Evolutionary conservation across 75 land plant species (phyloP).

Genomic region (Ceratopteris richardii): DNA sequence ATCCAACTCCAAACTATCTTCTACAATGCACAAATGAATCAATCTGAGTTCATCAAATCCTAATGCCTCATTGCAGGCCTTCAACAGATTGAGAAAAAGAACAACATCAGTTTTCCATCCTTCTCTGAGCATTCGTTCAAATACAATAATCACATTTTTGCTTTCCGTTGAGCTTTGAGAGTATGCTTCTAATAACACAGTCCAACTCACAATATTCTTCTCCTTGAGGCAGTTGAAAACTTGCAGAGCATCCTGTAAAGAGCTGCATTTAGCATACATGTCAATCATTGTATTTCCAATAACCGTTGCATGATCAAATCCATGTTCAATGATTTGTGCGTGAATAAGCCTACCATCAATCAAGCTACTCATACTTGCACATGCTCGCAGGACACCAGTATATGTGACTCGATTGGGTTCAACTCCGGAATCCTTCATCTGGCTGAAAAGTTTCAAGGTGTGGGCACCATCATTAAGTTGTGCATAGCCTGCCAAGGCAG

Average conservation of each 20-base stretch:
- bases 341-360: conserved; percentile 38
- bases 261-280: conserved; percentile 52
- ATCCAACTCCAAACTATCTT: conserved; percentile 12
- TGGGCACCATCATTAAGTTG: conserved; percentile 1
- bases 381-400: conserved; percentile 29
- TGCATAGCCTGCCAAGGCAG: conserved; percentile 13
- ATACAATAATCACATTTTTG: conserved; percentile 29
- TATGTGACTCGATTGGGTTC: conserved; percentile 25
- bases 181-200: conserved; percentile 35
- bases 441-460: conserved; percentile 11
- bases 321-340: conserved; percentile 8
- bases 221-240: conserved; percentile 25
- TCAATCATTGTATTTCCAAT: conserved; percentile 29
- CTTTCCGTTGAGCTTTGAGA: conserved; percentile 23
- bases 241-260: conserved; percentile 22
- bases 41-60: conserved; percentile 17
- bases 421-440: conserved; percentile 18
- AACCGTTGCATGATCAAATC: conserved; percentile 17
- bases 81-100: conserved; percentile 29
- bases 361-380: conserved; percentile 27
- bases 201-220: conserved; percentile 50
- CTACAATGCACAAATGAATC: conserved; percentile 19
- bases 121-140: conserved; percentile 26
- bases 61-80: conserved; percentile 25
- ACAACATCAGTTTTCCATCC: conserved; percentile 30